phyloP scores from a whole-genome alignment of 75 land plant species.

The Adiantum capillusveneris region DNA sequence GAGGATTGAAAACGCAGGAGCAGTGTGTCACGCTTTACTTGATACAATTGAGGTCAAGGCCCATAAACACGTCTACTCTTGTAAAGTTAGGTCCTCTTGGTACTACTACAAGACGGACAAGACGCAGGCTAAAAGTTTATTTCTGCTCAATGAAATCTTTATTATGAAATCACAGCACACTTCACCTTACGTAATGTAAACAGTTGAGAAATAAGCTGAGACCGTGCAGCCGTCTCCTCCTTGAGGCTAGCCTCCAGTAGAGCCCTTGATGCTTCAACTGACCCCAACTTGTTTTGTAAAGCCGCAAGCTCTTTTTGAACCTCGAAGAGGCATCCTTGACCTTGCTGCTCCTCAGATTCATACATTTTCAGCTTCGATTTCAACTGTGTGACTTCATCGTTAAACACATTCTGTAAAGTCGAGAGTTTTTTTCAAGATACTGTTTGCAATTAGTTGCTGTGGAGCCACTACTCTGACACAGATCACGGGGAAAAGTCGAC shows the following conservation, averaged over 20 bases:
- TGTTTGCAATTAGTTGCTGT: not conserved
- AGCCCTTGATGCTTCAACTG: conserved; percentile 22
- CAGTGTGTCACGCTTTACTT: no score
- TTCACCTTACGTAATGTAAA: conserved; percentile 27
- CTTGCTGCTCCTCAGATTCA: conserved; percentile 21
- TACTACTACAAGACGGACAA: no score
- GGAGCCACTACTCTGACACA: no score
- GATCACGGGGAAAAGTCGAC: not conserved
- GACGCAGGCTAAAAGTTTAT: no score
- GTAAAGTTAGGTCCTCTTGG: no score
- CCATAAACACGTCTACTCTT: no score
- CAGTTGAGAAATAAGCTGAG: conserved; percentile 31
- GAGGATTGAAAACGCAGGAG: no score
- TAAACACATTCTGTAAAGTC: conserved; percentile 22
- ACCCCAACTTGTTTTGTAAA: conserved; percentile 20
- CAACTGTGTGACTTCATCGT: conserved; percentile 31
- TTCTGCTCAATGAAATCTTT: not conserved
- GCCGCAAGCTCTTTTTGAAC: conserved; percentile 22
- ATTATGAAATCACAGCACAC: not conserved
- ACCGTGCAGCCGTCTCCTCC: conserved; percentile 30
- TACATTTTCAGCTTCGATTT: conserved; percentile 26
- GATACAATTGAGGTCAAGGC: no score
- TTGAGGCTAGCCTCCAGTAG: conserved; percentile 27
- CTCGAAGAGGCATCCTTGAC: conserved; percentile 14
- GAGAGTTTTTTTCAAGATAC: not conserved